A percentile compares a stretch with the other conserved stretches of the same genome.
Evolutionary conservation across 345 rosid species (phyloP).

Genomic region (Leavenworthia alabamica): DNA sequence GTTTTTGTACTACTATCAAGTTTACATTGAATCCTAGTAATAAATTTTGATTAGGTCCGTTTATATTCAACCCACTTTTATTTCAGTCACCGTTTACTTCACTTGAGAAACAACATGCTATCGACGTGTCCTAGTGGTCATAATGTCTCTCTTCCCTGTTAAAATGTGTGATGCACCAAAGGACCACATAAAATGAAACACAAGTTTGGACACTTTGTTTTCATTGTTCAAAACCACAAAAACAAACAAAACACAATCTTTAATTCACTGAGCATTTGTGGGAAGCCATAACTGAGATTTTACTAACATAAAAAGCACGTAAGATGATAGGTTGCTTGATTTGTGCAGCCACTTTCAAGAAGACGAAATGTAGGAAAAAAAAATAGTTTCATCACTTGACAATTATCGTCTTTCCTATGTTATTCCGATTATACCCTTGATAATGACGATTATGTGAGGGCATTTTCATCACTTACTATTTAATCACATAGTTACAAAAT

Average conservation of each 20-base stretch:
- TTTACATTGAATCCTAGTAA: too few species aligned
- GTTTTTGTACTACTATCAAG: too few species aligned
- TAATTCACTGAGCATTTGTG: not conserved
- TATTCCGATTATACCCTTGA: constrained; percentile 3
- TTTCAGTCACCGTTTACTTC: too few species aligned
- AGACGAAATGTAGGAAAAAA: not conserved
- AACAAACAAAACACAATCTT: constrained; percentile 2
- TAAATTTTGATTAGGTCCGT: too few species aligned
- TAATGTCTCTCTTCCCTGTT: not conserved
- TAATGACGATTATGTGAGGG: constrained; percentile 17
- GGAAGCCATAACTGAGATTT: not conserved
- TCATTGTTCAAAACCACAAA: constrained; percentile 4
- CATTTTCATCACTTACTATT: not conserved
- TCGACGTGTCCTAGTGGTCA: too few species aligned
- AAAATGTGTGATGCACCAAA: constrained; percentile 21
- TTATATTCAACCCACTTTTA: too few species aligned
- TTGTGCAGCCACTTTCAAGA: not conserved
- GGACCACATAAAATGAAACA: constrained; percentile 19
- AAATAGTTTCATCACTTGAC: too few species aligned
- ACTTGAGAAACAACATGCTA: too few species aligned
- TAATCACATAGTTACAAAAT: constrained; percentile 1
- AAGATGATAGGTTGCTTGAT: constrained; percentile 1
- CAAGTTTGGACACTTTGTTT: not conserved
- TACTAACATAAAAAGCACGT: not conserved
- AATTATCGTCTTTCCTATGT: too few species aligned